Evolutionary conservation across 2,329 filamentous ascomycete species (phyloP).

Genomic region (Colletotrichum horii): DNA sequence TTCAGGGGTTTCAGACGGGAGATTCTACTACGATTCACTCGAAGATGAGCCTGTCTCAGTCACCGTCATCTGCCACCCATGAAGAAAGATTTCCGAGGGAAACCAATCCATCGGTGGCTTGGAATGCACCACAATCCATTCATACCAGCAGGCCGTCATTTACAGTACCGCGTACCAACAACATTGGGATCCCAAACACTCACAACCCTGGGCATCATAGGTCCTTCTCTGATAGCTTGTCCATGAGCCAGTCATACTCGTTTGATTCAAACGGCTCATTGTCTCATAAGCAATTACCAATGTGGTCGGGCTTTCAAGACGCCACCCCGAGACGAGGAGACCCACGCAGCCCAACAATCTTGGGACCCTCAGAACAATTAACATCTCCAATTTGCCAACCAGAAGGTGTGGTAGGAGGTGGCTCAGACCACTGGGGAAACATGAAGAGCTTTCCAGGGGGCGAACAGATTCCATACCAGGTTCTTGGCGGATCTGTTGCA

Average conservation of each 20-base stretch:
- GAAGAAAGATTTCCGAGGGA: background rate
- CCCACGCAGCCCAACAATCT: background rate
- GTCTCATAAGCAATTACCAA: background rate
- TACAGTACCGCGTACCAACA: background rate
- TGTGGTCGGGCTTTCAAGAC: constrained; percentile 3
- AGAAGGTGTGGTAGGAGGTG: background rate
- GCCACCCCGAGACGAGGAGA: background rate
- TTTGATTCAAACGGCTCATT: background rate
- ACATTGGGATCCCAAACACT: background rate
- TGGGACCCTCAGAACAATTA: background rate
- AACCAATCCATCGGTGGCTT: background rate
- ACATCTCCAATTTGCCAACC: background rate
- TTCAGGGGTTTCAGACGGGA: background rate
- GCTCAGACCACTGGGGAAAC: background rate
- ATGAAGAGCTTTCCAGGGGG: background rate
- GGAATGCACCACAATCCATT: background rate
- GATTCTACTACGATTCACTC: background rate
- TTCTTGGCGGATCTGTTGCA: background rate
- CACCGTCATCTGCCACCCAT: background rate
- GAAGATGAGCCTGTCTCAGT: background rate
- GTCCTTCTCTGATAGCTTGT: constrained; percentile 7
- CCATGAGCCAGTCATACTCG: background rate
- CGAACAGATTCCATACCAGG: background rate
- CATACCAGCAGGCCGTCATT: background rate
- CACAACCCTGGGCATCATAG: background rate